Base-by-base conservation (phyloP, 805 yeast species). In the Brettanomyces anomalus region DNA sequence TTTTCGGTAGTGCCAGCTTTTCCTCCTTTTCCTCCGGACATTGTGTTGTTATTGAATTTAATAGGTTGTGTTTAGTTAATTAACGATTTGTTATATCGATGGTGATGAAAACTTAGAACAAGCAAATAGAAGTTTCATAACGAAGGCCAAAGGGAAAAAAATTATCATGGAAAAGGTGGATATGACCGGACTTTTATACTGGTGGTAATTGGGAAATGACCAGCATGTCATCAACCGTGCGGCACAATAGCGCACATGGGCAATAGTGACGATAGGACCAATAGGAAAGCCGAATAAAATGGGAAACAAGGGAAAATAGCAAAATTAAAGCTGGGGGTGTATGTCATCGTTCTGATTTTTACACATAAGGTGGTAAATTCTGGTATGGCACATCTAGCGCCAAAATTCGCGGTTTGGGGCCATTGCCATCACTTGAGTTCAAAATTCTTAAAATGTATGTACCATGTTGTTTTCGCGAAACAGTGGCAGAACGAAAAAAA, bases 1-100 rank as follows among this genome's bases (percentile, higher is more conserved):
- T 90, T 90, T 67, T 87, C 89, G 60, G 94, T 71, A 56, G 95
- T 76, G 64, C 95, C 94, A 65, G 96, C 95, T 75, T 89, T 89
- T 66, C 93, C 93, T 61, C 87, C 87, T 75, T 81, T 81, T 62
- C 86, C 86, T 62, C 86, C 84, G 56, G 71, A 77, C 82, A 55
- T 65, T 61, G 43, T 60, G 28, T 43, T 13, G 38, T 30, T 15
- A 28, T 38, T 26, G 5, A n/a, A 35, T 35, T 15, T 17, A 13
- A 16, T 7, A 13, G 6, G 6, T 3, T 33, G 35, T 24, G 28
- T 24, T 32, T 32, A 8, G 34, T 8, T 32, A 8, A n/a, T 8
- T 32, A 32, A 14, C 18, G 15, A 32, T 16, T 8, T 32, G 36
- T 40, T 10, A 18, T 39, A 24, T 36, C 26, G 35, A 24, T 36